These are phyloP conservation scores for Furcasterigmium furcatum DNA, from an alignment of 2,329 filamentous ascomycete species.

Conservation along the genomic window DNA sequence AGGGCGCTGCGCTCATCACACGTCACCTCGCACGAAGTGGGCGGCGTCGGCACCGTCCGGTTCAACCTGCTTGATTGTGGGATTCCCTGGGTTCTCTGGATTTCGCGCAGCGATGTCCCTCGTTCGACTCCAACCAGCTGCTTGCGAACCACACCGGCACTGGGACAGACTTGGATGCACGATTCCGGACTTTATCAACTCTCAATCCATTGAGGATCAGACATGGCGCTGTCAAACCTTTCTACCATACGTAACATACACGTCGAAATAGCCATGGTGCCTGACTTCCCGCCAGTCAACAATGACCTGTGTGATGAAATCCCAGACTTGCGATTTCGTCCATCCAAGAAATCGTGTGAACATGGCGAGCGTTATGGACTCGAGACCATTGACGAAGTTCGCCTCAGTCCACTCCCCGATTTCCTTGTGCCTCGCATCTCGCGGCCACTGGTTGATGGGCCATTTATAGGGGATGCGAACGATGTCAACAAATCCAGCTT, in stretches of 20 bases:
- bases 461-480: conserved; percentile 17
- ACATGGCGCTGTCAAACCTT: too few species aligned
- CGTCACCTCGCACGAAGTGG: background rate
- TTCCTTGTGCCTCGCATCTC: conserved; percentile 18
- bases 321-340: conserved; percentile 18
- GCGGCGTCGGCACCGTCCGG: background rate
- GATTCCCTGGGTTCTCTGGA: too few species aligned
- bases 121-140: too few species aligned
- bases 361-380: conserved; percentile 19
- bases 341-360: conserved; percentile 21
- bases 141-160: too few species aligned
- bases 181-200: too few species aligned
- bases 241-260: conserved; percentile 15
- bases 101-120: too few species aligned
- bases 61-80: too few species aligned
- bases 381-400: conserved; percentile 17
- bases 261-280: conserved; percentile 14
- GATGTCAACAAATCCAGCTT: conserved; percentile 19
- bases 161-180: too few species aligned
- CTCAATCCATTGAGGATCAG: too few species aligned
- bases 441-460: conserved; percentile 24
- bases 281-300: conserved; percentile 11
- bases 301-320: conserved; percentile 15
- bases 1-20: background rate
- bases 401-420: conserved; percentile 17